Evolutionary conservation across 192 early-diverging fungal species (phyloP).

Genomic region (Dimargaris verticillata): DNA sequence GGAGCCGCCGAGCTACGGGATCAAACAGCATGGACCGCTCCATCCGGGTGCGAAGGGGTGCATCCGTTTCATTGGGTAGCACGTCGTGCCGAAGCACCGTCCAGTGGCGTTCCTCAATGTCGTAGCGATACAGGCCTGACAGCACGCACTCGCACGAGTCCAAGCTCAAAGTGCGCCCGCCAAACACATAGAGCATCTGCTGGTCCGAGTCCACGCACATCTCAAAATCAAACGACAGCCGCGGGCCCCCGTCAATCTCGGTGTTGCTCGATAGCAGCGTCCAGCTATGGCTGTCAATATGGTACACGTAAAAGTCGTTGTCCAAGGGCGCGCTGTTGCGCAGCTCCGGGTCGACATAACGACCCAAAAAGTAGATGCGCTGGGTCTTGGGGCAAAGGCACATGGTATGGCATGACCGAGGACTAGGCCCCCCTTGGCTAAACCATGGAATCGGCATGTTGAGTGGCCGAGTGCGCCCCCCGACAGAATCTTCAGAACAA

Average conservation of each 20-base stretch:
- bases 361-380: constrained; percentile 71
- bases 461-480: too few species aligned
- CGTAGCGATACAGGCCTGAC: constrained; percentile 77
- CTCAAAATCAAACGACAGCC: constrained; percentile 84
- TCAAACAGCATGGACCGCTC: constrained; percentile 86
- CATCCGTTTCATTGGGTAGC: constrained; percentile 25
- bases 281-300: constrained; percentile 52
- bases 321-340: constrained; percentile 48
- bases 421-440: constrained; percentile 62
- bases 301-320: constrained; percentile 81
- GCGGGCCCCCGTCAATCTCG: constrained; percentile 66
- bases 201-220: constrained; percentile 67
- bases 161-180: constrained; percentile 54
- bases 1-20: constrained; percentile 46
- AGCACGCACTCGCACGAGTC: constrained; percentile 55
- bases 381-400: constrained; percentile 62
- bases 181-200: constrained; percentile 75
- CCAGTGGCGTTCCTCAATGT: constrained; percentile 54
- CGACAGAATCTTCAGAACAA: too few species aligned
- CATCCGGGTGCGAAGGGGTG: constrained; percentile 67
- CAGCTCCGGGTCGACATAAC: constrained; percentile 66
- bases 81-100: constrained; percentile 49
- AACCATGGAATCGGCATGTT: constrained; percentile 14
- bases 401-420: constrained; percentile 85
- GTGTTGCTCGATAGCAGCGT: constrained; percentile 60